phyloP scores from a whole-genome alignment of 2,329 filamentous ascomycete genomes.

The Penicillium sp. region DNA sequence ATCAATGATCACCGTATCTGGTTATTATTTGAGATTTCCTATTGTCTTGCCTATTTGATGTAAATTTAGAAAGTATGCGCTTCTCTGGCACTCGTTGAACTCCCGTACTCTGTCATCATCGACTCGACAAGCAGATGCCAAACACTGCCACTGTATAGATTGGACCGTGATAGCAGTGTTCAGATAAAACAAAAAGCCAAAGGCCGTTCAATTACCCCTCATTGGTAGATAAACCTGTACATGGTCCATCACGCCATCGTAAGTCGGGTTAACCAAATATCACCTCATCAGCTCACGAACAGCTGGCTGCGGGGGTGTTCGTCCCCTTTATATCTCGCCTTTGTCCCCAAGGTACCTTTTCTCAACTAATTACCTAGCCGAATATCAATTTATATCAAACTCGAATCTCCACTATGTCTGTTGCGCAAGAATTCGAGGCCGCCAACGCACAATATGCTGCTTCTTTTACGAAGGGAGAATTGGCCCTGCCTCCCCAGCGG shows the following conservation, averaged over 20 bases:
- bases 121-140: not conserved
- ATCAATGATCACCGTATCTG: not conserved
- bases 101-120: not conserved
- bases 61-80: not conserved
- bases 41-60: not conserved
- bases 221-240: not conserved
- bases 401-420: conserved; percentile 26
- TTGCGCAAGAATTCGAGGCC: conserved; percentile 55
- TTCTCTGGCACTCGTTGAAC: not conserved
- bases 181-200: not conserved
- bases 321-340: conserved; percentile 10
- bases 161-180: not conserved
- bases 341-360: conserved; percentile 8
- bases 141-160: not conserved
- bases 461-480: conserved; percentile 67
- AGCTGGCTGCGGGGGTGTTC: conserved; percentile 16
- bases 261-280: conserved; percentile 8
- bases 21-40: not conserved
- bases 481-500: conserved; percentile 69
- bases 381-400: not conserved
- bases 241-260: conserved; percentile 21
- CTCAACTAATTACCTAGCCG: not conserved
- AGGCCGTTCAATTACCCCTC: not conserved
- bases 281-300: conserved; percentile 17
- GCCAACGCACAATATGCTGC: conserved; percentile 63